Conservation (phyloP, 495 filamentous ascomycete species). For the Monascus purpureus region DNA sequence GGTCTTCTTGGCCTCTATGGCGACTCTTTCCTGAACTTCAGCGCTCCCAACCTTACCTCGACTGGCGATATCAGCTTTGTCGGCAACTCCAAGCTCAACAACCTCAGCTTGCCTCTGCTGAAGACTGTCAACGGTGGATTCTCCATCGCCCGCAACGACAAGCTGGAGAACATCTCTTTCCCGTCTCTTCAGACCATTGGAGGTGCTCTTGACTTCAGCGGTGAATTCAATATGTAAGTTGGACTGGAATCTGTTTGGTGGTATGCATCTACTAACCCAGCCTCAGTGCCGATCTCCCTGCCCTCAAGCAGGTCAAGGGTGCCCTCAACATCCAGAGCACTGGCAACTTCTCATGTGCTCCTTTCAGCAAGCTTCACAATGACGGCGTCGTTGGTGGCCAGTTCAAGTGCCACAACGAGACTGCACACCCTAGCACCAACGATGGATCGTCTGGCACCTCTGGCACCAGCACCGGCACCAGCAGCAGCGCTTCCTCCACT, state of each 20-base stretch:
- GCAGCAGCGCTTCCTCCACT: conserved; percentile 18
- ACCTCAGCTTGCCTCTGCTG: conserved; percentile 60
- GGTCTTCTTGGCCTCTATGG: conserved; percentile 73
- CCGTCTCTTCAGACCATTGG: conserved; percentile 48
- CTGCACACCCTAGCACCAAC: conserved; percentile 26
- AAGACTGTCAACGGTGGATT: conserved; percentile 61
- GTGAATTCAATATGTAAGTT: conserved; percentile 70
- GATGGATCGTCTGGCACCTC: conserved; percentile 31
- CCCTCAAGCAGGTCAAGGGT: conserved; percentile 63
- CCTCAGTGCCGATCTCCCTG: conserved; percentile 52
- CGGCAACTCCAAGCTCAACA: conserved; percentile 58
- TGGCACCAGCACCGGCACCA: conserved; percentile 5
- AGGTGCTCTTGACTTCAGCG: conserved; percentile 82
- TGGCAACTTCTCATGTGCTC: conserved; percentile 42
- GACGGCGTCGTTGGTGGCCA: conserved; percentile 46
- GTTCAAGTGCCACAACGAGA: conserved; percentile 40
- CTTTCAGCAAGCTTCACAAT: conserved; percentile 28
- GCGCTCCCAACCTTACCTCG: conserved; percentile 65
- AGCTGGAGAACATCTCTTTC: conserved; percentile 51
- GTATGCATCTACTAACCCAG: conserved; percentile 5
- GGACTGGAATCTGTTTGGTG: neutral
- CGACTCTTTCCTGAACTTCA: conserved; percentile 54
- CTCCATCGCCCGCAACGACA: conserved; percentile 78
- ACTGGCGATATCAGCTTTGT: conserved; percentile 69
- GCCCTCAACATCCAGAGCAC: conserved; percentile 76